Base-by-base conservation (phyloP, 495 filamentous ascomycete species). In the Cercophora samala region DNA sequence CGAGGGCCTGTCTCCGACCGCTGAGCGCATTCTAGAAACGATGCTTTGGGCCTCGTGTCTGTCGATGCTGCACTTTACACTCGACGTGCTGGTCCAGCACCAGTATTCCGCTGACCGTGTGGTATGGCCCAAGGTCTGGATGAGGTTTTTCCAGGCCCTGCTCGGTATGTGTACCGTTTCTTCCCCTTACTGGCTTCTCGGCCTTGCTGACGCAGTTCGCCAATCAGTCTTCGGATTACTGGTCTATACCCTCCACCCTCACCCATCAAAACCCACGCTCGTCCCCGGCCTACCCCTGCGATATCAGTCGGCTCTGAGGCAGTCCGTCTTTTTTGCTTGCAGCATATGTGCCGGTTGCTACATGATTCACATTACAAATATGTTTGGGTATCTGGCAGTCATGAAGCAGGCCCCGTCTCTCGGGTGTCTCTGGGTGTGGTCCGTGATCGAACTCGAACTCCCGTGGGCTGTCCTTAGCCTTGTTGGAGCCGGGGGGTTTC, bases 371-470 rank as follows among this genome's bases (percentile, higher is more conserved):
- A 87, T 92, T 21, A 92, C 90, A 4, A 99, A 97, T 73, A 82
- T 78, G 29, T 84, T 87, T 63, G 87, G 88, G 0, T 97, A 97
- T 71, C 88, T 92, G 73, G 91, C 88, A 13, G 88, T 97, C 3
- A 94, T 99, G 95, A 96, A 96, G 80, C 88, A 86, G 64, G 91
- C 93, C 0, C 95, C 95, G 22, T 87, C 92, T 22, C 75, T 96
- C n/a, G 96, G 93, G 1, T 93, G 91, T 18, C 75, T 97, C 21
- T 97, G 94, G 94, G 86, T 99, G 17, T 99, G 94, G 95, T 89
- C 89, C 19, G 88, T 97, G 42, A 80, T 97, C 59, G 95, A 99
- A 78, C 85, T 97, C 79, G 79, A 89, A n/a, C 80, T 96, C 63
- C 76, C 83, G 2, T 87, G 83, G 61, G 90, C 91, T 1, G 73